A percentile compares a stretch with the other conserved stretches of the same genome.
Evolutionary conservation across 192 early-diverging fungal genomes (phyloP).

Genomic region (Podila verticillata): DNA sequence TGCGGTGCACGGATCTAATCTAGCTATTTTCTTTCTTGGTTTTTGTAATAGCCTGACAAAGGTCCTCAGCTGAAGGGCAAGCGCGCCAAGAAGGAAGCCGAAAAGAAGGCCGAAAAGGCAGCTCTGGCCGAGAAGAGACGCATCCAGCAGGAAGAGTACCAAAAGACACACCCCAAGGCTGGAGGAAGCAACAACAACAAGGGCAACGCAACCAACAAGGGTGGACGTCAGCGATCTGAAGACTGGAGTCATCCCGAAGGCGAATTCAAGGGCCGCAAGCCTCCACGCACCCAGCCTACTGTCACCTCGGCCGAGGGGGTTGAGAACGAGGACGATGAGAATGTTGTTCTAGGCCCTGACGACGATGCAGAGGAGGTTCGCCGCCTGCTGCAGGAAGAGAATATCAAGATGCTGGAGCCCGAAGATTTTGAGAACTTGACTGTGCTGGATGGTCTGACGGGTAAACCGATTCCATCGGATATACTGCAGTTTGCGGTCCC

Average conservation of each 20-base stretch:
- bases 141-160: constrained; percentile 23
- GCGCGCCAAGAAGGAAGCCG: constrained; percentile 69
- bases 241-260: neutral
- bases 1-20: neutral
- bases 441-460: constrained; percentile 84
- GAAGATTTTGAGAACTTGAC: constrained; percentile 66
- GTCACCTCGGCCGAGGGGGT: neutral
- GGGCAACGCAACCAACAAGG: constrained; percentile 35
- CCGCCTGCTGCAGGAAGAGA: constrained; percentile 66
- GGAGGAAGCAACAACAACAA: constrained; percentile 24
- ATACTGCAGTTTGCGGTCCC: constrained; percentile 87
- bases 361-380: constrained; percentile 59
- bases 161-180: constrained; percentile 22
- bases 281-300: neutral
- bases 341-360: neutral
- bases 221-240: neutral
- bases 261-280: neutral
- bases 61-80: constrained; percentile 81
- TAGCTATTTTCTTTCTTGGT: neutral
- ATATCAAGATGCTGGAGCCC: constrained; percentile 62
- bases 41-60: constrained; percentile 60
- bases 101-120: constrained; percentile 53
- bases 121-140: constrained; percentile 48
- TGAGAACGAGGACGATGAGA: constrained; percentile 13
- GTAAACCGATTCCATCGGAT: constrained; percentile 81